Evolutionary conservation across 2,329 filamentous ascomycete species (phyloP), one percentile per base, ranked within the genome.

Genomic region (Aspergillus fumigatus): DNA sequence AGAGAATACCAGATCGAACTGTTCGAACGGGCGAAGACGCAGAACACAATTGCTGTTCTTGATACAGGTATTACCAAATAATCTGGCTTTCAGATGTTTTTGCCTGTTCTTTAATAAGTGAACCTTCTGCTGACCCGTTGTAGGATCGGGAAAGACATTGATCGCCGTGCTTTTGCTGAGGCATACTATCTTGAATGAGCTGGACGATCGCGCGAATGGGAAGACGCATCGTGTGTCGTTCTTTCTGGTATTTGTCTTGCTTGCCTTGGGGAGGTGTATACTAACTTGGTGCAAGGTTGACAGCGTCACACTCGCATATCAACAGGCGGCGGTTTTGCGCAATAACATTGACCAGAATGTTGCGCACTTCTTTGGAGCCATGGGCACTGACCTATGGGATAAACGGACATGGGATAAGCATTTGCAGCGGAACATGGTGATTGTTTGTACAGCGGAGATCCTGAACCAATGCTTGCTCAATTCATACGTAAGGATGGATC

Each of bases 381-480:
- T 88, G 79, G 80, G 80, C 8, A 76, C 79, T 25, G 82, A 87
- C 61, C 71, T 88, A 73, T 82, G 85, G 86, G 77, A 79, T 26
- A 76, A 82, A 53, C 75, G 82, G 14, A 80, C 83, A 1, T 89
- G 87, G 87, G 69, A 77, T 14, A 77, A 81, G 26, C 76, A 82
- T 47, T 81, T 87, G 49, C 66, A 75, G 0, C 77, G 87, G 1
- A 87, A 90, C 71, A 92, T 90, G 84, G 88, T 92, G 27, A 83
- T 97, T 61, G 91, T 97, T 5, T 97, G 92, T 75, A 97, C 94
- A 0, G 92, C 92, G 0, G 92, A 94, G 65, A 88, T 97, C 3
- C 80, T 97, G 4, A 82, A 88, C 38, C 85, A 90, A 59, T 91
- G 88, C 64, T 81, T 99, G 2, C 83, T 87, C 61, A 88, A 88